Evolutionary conservation across 768 basidiomycete genomes (phyloP).

Genomic region (Dentipellis fragilis): DNA sequence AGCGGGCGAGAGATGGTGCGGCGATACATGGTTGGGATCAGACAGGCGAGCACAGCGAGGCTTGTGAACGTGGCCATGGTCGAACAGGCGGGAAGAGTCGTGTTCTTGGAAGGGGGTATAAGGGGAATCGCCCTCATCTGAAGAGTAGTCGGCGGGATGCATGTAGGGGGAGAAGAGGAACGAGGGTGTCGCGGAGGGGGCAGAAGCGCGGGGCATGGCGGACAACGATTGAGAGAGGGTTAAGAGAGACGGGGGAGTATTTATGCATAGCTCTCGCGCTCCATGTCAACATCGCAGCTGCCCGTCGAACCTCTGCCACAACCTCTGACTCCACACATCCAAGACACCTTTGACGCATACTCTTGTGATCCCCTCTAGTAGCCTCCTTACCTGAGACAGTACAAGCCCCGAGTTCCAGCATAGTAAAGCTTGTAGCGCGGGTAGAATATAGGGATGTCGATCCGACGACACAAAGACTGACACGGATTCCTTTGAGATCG

Average conservation of each 20-base stretch:
- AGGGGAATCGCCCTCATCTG: conserved; percentile 13
- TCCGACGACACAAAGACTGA: too few species aligned
- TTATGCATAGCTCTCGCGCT: background rate
- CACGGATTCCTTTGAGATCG: too few species aligned
- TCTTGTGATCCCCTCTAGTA: too few species aligned
- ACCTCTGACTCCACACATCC: too few species aligned
- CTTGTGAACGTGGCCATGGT: conserved; percentile 1
- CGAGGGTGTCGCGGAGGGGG: background rate
- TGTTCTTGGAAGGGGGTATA: conserved; percentile 12
- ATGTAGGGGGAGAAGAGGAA: conserved; percentile 6
- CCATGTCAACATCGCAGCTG: background rate
- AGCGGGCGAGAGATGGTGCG: conserved; percentile 5
- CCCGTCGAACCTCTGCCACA: background rate
- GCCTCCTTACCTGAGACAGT: too few species aligned
- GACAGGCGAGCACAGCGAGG: conserved; percentile 2
- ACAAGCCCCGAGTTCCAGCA: too few species aligned
- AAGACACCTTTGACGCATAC: too few species aligned
- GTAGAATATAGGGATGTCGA: too few species aligned
- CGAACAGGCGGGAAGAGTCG: conserved; percentile 5
- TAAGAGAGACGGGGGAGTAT: background rate
- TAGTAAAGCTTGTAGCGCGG: too few species aligned
- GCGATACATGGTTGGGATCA: conserved; percentile 2
- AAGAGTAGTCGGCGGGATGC: conserved; percentile 12
- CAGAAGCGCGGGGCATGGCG: background rate
- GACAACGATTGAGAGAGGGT: background rate